Conservation (phyloP, 306 rosid genomes). For the Vigna nakashimae region DNA sequence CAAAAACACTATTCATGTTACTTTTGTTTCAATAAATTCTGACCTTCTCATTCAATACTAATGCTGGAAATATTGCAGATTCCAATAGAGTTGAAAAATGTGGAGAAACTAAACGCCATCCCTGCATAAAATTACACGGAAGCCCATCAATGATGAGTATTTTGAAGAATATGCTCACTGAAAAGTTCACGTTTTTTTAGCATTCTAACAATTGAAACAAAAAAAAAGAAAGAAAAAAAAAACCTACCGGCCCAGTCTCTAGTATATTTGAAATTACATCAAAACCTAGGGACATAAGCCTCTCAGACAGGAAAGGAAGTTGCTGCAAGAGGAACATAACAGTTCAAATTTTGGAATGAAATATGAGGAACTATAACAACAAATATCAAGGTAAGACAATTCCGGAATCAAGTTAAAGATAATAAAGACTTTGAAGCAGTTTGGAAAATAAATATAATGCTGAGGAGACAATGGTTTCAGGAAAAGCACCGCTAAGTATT, state of each 20-base stretch:
- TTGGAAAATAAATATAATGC: slow-evolving; percentile 33
- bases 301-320: slow-evolving; percentile 72
- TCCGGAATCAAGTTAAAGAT: slow-evolving; percentile 32
- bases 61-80: slow-evolving; percentile 81
- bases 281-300: slow-evolving; percentile 79
- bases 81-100: slow-evolving; percentile 77
- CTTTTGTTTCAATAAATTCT: slow-evolving; percentile 26
- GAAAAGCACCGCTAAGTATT: neutral
- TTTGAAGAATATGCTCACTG: slow-evolving; percentile 15
- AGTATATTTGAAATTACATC: slow-evolving; percentile 85
- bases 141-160: slow-evolving; percentile 26
- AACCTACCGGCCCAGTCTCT: slow-evolving; percentile 86
- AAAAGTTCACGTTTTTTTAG: neutral
- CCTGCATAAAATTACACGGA: slow-evolving; percentile 60
- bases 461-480: slow-evolving; percentile 15
- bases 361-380: slow-evolving; percentile 27
- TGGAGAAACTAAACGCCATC: slow-evolving; percentile 92
- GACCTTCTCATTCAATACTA: slow-evolving; percentile 87
- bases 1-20: slow-evolving; percentile 8
- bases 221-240: slow-evolving; percentile 8
- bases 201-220: slow-evolving; percentile 24
- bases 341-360: slow-evolving; percentile 38
- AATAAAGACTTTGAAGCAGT: neutral
- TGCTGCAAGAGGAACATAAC: slow-evolving; percentile 60
- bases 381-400: slow-evolving; percentile 28